A percentile compares a stretch with the other conserved stretches of the same genome.
phyloP scores from a whole-genome alignment of 345 rosid species.

The Dipteronia dyeriana region DNA sequence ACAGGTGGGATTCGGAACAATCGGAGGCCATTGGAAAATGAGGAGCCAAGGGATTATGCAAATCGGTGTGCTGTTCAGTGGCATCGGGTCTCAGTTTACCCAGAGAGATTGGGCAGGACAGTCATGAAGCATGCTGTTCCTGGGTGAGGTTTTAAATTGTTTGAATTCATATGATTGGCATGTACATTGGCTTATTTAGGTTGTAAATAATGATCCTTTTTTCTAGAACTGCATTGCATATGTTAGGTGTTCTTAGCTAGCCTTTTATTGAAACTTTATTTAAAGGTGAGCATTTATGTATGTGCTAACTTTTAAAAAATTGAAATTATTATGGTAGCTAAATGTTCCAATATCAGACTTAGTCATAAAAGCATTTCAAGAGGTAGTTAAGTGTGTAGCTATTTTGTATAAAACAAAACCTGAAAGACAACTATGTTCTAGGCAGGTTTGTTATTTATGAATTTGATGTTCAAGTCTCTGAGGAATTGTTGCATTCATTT shows the following conservation, averaged over 20 bases:
- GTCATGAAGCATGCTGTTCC: slow-evolving; percentile 64
- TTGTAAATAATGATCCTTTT: slow-evolving; percentile 5
- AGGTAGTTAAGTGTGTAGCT: neutral
- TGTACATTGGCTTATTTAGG: neutral
- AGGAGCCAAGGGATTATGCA: slow-evolving; percentile 76
- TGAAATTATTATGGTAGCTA: neutral
- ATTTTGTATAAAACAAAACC: too few species aligned
- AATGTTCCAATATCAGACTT: neutral
- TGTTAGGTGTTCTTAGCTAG: neutral
- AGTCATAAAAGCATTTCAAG: neutral
- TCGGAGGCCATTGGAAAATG: slow-evolving; percentile 68
- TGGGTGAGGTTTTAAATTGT: slow-evolving; percentile 62
- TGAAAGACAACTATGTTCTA: too few species aligned
- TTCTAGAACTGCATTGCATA: neutral
- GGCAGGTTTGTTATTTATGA: neutral
- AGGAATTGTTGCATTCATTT: too few species aligned
- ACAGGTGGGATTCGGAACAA: slow-evolving; percentile 89
- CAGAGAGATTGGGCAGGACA: slow-evolving; percentile 50
- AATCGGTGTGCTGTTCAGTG: slow-evolving; percentile 73
- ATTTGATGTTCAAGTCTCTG: neutral
- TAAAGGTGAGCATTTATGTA: neutral
- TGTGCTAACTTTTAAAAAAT: neutral
- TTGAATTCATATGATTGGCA: neutral
- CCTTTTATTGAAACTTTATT: neutral
- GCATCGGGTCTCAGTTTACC: slow-evolving; percentile 88